Percentiles rank a stretch among this genome's conserved stretches.
Evolutionary conservation across 345 rosid species (phyloP).

Genomic region (Alliaria petiolata): DNA sequence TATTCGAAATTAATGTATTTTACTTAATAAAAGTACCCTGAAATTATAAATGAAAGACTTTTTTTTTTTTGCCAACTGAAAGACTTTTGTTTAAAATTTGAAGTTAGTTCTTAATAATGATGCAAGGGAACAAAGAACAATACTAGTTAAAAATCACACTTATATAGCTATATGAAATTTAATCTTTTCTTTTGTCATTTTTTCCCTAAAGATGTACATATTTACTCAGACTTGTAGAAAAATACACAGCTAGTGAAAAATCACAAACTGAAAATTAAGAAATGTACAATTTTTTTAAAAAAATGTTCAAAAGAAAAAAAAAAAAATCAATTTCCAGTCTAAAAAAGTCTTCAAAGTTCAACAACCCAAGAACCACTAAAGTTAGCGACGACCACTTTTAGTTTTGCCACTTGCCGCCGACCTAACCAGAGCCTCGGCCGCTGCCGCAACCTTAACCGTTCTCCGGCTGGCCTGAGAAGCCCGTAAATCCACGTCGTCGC

Average conservation of each 20-base stretch:
- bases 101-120: neutral
- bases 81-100: neutral
- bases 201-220: neutral
- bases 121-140: neutral
- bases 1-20: neutral
- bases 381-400: slow-evolving; percentile 3
- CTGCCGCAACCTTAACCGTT: slow-evolving; percentile 28
- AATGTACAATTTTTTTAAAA: neutral
- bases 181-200: neutral
- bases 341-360: slow-evolving; percentile 13
- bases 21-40: neutral
- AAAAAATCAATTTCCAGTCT: neutral
- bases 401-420: slow-evolving; percentile 13
- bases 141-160: neutral
- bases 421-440: slow-evolving; percentile 25
- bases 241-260: neutral
- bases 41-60: neutral
- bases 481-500: slow-evolving; percentile 41
- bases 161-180: neutral
- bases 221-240: neutral
- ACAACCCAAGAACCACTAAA: slow-evolving; percentile 25
- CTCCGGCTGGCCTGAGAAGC: slow-evolving; percentile 24
- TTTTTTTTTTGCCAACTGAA: no score
- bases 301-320: neutral
- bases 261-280: neutral